These are phyloP conservation scores for Verticillium longisporum DNA, from an alignment of 2,329 filamentous ascomycete species.

Conservation along the genomic window DNA sequence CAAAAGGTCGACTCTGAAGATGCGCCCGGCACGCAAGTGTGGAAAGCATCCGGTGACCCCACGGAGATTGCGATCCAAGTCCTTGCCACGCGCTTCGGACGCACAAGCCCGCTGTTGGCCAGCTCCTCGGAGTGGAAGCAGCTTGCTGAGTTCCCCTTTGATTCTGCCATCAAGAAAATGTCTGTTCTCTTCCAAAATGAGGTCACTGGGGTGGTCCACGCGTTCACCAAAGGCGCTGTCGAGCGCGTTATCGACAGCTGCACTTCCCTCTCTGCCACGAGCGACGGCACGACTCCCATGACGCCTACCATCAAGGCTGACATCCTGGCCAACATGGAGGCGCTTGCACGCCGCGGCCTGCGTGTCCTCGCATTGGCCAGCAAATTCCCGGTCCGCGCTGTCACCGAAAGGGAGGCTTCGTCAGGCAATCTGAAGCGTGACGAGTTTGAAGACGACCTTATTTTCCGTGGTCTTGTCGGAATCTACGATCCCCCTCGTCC, in stretches of 20 bases:
- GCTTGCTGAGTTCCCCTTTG: slow-evolving; percentile 49
- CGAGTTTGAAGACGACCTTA: slow-evolving; percentile 48
- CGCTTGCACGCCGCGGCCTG: slow-evolving; percentile 55
- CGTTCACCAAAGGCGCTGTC: slow-evolving; percentile 58
- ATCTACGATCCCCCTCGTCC: slow-evolving; percentile 62
- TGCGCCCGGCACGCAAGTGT: slow-evolving; percentile 17
- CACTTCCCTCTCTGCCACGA: slow-evolving; percentile 25
- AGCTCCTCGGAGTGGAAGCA: slow-evolving; percentile 25
- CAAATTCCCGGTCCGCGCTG: slow-evolving; percentile 5
- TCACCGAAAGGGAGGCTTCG: slow-evolving; percentile 20
- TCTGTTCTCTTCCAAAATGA: slow-evolving; percentile 41
- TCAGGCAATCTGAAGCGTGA: slow-evolving; percentile 28
- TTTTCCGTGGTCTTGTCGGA: slow-evolving; percentile 58
- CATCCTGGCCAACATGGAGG: slow-evolving; percentile 60
- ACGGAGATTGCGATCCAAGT: slow-evolving; percentile 55
- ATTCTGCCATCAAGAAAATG: slow-evolving; percentile 53
- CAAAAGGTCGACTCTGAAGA: slow-evolving; percentile 32
- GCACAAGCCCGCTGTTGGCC: slow-evolving; percentile 22
- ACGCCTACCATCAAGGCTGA: slow-evolving; percentile 32
- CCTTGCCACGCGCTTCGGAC: slow-evolving; percentile 47
- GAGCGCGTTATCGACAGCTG: slow-evolving; percentile 59
- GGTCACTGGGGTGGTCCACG: slow-evolving; percentile 21
- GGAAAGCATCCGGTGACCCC: slow-evolving; percentile 39
- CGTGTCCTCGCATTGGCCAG: slow-evolving; percentile 58
- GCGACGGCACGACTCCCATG: slow-evolving; percentile 25